Evolutionary conservation across 2,329 filamentous ascomycete species (phyloP).

Genomic region (Trichophyton simii): DNA sequence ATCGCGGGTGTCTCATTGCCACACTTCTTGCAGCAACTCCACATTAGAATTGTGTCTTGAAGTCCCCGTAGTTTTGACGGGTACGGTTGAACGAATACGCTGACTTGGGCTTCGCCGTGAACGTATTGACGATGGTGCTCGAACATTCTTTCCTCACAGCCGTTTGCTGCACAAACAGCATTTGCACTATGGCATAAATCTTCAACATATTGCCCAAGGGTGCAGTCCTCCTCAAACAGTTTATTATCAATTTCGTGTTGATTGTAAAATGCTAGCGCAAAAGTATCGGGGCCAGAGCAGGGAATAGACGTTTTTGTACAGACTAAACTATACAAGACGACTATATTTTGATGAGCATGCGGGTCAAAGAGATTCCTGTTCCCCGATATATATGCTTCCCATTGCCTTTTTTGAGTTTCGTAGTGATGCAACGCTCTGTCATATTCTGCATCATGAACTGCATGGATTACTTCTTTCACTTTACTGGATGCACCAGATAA

Average conservation of each 20-base stretch:
- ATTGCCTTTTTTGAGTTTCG: slow-evolving; percentile 83
- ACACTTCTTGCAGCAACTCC: slow-evolving; percentile 91
- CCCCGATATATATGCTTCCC: slow-evolving; percentile 87
- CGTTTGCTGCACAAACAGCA: slow-evolving; percentile 66
- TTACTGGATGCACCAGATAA: slow-evolving; percentile 69
- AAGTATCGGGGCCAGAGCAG: slow-evolving; percentile 79
- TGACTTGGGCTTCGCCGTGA: slow-evolving; percentile 86
- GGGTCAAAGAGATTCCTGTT: slow-evolving; percentile 87
- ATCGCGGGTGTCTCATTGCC: slow-evolving; percentile 79
- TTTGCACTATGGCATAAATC: slow-evolving; percentile 68
- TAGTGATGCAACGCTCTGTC: slow-evolving; percentile 91
- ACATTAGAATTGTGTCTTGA: slow-evolving; percentile 79
- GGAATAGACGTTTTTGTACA: slow-evolving; percentile 90
- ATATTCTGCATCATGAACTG: slow-evolving; percentile 92
- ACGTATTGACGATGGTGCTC: slow-evolving; percentile 96
- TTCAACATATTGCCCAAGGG: slow-evolving; percentile 88
- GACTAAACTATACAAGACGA: slow-evolving; percentile 83
- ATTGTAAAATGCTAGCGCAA: slow-evolving; percentile 86
- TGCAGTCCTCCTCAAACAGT: slow-evolving; percentile 67
- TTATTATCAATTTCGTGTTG: slow-evolving; percentile 60
- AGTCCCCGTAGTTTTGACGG: slow-evolving; percentile 52
- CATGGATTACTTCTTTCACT: slow-evolving; percentile 85
- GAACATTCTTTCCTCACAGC: slow-evolving; percentile 76
- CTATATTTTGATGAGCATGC: slow-evolving; percentile 90
- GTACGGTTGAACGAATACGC: slow-evolving; percentile 72